These are phyloP conservation scores for Opeltia flavorubescens DNA, from an alignment of 495 filamentous ascomycete species.

Conservation along the genomic window DNA sequence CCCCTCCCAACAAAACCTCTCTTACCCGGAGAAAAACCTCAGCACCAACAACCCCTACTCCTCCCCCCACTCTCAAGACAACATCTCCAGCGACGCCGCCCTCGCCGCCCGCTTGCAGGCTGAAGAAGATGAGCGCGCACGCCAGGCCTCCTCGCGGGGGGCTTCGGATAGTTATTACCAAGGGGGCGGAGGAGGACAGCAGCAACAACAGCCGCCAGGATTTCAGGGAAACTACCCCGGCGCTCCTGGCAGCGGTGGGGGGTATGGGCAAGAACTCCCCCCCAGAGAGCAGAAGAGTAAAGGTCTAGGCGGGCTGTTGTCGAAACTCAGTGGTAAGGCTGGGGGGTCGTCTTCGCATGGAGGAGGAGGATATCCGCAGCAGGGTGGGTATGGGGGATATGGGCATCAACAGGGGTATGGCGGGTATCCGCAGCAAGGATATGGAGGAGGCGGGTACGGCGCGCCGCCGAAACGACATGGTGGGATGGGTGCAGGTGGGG, in stretches of 20 bases:
- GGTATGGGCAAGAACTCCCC: constrained; percentile 15
- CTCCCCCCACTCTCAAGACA: constrained; percentile 16
- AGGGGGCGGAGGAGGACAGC: constrained; percentile 20
- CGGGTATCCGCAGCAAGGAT: constrained; percentile 31
- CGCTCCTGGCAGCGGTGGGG: constrained; percentile 12
- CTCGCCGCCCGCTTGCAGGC: constrained; percentile 68
- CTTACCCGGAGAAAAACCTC: constrained; percentile 41
- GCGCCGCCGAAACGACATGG: constrained; percentile 17
- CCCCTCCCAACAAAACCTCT: constrained; percentile 24
- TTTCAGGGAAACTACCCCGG: constrained; percentile 1
- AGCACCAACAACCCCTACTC: constrained; percentile 48
- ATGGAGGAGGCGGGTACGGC: constrained; percentile 27
- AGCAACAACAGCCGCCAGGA: constrained; percentile 30
- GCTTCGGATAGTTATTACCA: constrained; percentile 14
- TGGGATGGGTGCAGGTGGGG: constrained; percentile 51
- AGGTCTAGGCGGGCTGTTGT: constrained; percentile 30
- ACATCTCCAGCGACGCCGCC: constrained; percentile 52
- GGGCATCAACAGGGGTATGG: constrained; percentile 30
- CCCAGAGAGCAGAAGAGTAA: constrained; percentile 21
- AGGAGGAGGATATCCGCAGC: constrained; percentile 17
- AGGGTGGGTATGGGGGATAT: constrained; percentile 19
- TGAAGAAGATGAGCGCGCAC: constrained; percentile 56
- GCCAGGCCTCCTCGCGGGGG: constrained; percentile 7
- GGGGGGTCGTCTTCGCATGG: constrained; percentile 10
- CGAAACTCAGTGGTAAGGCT: constrained; percentile 30